Base-by-base conservation (phyloP, 2,329 filamentous ascomycete genomes). In the Ophidiomyces ophidiicola region DNA sequence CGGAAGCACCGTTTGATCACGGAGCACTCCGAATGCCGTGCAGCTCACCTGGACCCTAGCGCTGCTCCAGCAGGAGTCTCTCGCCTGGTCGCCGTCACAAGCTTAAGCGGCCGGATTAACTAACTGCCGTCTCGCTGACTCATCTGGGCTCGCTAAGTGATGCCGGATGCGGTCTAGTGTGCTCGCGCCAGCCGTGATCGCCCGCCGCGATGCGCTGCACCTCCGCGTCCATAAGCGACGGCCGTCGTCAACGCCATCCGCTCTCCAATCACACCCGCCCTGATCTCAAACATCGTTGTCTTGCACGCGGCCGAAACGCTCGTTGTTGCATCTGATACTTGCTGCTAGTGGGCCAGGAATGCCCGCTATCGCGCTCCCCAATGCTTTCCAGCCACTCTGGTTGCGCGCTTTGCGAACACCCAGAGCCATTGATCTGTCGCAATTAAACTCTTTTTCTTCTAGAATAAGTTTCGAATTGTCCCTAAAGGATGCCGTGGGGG, bases 111-210 rank as follows among this genome's bases (percentile, higher is more conserved):
- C n/a, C n/a, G n/a, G n/a, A n/a, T n/a, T n/a, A n/a, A n/a, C n/a
- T n/a, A n/a, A n/a, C n/a, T n/a, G n/a, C n/a, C n/a, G n/a, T n/a
- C n/a, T n/a, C n/a, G n/a, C n/a, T n/a, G n/a, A n/a, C n/a, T n/a
- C n/a, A n/a, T n/a, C n/a, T n/a, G n/a, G n/a, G n/a, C 28, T 39
- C 36, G 36, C 36, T 39, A 39, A 39, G 21, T 25, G 28, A 17
- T n/a, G 25, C 36, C 36, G 6, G 12, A 25, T 19, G 18, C 5
- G 29, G 28, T 17, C 36, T 39, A 39, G 36, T 20, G 36, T 15
- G 2, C 2, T 28, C 25, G 4, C 17, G n/a, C 24, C 11, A 18
- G 18, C 26, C 18, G 30, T 37, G 11, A 14, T 21, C 26, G n/a
- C 6, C 7, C 14, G 14, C 30, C 20, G 12, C 12, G 14, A 10